These are phyloP conservation scores for Scleroderma citrinum DNA, from an alignment of 768 basidiomycete genomes.

Conservation along the genomic window DNA sequence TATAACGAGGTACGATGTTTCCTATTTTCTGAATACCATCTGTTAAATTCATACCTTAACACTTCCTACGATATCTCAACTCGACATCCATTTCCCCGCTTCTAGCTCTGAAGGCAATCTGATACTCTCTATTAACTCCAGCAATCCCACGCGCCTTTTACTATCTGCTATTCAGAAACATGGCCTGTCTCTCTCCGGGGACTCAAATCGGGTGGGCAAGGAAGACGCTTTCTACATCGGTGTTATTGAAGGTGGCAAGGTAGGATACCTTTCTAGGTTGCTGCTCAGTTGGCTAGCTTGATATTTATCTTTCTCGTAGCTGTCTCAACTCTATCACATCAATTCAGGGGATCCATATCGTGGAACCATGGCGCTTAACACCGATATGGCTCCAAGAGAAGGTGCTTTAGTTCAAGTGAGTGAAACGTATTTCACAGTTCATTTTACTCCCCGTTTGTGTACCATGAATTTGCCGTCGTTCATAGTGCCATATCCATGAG, in stretches of 20 bases:
- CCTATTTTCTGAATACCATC: neutral
- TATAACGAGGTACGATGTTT: constrained; percentile 46
- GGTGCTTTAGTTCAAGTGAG: constrained; percentile 51
- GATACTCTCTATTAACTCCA: constrained; percentile 47
- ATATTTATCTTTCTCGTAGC: neutral
- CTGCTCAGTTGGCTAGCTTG: neutral
- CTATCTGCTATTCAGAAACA: constrained; percentile 44
- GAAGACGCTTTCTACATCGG: constrained; percentile 59
- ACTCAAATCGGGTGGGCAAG: constrained; percentile 32
- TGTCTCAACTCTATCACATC: constrained; percentile 46
- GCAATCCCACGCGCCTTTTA: constrained; percentile 58
- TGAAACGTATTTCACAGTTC: neutral
- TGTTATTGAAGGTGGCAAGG: constrained; percentile 14
- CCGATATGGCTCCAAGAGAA: constrained; percentile 41
- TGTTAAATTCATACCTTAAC: neutral
- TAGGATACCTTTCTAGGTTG: constrained; percentile 8
- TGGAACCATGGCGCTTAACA: constrained; percentile 58
- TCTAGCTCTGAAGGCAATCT: constrained; percentile 68
- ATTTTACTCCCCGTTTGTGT: neutral
- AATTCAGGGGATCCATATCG: constrained; percentile 68
- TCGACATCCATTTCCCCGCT: neutral
- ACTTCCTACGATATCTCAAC: neutral
- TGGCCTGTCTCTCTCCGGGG: constrained; percentile 21
- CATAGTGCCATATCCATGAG: neutral
- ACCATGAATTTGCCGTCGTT: neutral